Evolutionary conservation across 2,329 filamentous ascomycete species (phyloP).

Genomic region (Colletotrichum lentis): DNA sequence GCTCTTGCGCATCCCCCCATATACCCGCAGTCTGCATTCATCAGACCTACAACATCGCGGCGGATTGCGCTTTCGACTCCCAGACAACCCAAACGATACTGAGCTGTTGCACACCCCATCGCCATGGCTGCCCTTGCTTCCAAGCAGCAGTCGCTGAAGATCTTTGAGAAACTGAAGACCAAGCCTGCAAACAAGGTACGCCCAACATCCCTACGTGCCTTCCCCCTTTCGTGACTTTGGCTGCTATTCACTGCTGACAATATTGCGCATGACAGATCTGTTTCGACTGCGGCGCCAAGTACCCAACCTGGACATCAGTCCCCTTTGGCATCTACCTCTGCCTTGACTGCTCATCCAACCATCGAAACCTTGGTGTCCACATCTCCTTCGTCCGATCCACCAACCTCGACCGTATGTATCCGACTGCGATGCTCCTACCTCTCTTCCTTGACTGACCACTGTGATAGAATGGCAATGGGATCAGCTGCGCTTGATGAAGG

Average conservation of each 20-base stretch:
- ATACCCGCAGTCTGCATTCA: constrained; percentile 23
- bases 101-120: constrained; percentile 40
- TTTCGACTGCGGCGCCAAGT: constrained; percentile 98
- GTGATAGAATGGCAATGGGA: constrained; percentile 95
- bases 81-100: neutral
- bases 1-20: constrained; percentile 27
- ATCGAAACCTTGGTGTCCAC: constrained; percentile 96
- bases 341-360: constrained; percentile 95
- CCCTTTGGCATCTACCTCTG: constrained; percentile 98
- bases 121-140: constrained; percentile 76
- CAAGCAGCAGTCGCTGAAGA: constrained; percentile 94
- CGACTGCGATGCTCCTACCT: constrained; percentile 9
- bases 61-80: constrained; percentile 12
- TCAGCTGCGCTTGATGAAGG: constrained; percentile 96
- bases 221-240: constrained; percentile 31
- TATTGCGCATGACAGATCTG: constrained; percentile 71
- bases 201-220: constrained; percentile 8
- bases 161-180: constrained; percentile 96
- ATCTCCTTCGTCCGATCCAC: constrained; percentile 99
- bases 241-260: constrained; percentile 36
- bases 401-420: constrained; percentile 89
- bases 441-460: constrained; percentile 11
- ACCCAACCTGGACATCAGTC: constrained; percentile 97
- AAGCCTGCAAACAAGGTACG: constrained; percentile 93
- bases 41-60: neutral